phyloP scores from a whole-genome alignment of 108 stramenopile genomes.

The Cyclotella kingstonii region DNA sequence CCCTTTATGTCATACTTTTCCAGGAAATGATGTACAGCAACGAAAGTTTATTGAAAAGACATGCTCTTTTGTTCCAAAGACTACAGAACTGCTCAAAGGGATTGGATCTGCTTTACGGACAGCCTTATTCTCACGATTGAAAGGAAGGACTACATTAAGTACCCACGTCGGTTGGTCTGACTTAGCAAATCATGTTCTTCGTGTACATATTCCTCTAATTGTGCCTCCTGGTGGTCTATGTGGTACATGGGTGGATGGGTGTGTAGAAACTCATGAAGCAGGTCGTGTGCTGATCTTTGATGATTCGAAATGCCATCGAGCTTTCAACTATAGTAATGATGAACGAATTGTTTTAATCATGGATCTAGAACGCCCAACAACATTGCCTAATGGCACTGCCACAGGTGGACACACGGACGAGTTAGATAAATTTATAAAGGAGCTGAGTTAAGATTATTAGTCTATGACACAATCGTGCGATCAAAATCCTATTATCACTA shows the following conservation, averaged over 20 bases:
- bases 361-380: slow-evolving; percentile 82
- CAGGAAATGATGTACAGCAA: slow-evolving; percentile 67
- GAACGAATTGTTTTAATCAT: slow-evolving; percentile 91
- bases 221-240: slow-evolving; percentile 78
- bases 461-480: too few species aligned
- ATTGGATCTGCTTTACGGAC: slow-evolving; percentile 74
- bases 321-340: slow-evolving; percentile 82
- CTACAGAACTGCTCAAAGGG: slow-evolving; percentile 52
- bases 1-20: slow-evolving; percentile 93
- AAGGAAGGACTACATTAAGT: slow-evolving; percentile 81
- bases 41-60: slow-evolving; percentile 76
- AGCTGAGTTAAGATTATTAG: slow-evolving; percentile 37
- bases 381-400: slow-evolving; percentile 82
- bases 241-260: slow-evolving; percentile 96
- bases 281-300: slow-evolving; percentile 89
- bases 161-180: slow-evolving; percentile 95
- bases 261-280: slow-evolving; percentile 81
- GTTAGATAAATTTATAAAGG: slow-evolving; percentile 84
- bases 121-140: slow-evolving; percentile 89
- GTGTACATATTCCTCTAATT: slow-evolving; percentile 88
- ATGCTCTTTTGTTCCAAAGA: slow-evolving; percentile 74
- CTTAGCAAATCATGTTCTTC: slow-evolving; percentile 93
- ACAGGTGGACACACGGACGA: slow-evolving; percentile 92
- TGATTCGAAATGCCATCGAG: slow-evolving; percentile 93
- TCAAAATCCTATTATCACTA: too few species aligned